Conservation (phyloP, 169 alveolate species). For the Eimeria tenella region DNA sequence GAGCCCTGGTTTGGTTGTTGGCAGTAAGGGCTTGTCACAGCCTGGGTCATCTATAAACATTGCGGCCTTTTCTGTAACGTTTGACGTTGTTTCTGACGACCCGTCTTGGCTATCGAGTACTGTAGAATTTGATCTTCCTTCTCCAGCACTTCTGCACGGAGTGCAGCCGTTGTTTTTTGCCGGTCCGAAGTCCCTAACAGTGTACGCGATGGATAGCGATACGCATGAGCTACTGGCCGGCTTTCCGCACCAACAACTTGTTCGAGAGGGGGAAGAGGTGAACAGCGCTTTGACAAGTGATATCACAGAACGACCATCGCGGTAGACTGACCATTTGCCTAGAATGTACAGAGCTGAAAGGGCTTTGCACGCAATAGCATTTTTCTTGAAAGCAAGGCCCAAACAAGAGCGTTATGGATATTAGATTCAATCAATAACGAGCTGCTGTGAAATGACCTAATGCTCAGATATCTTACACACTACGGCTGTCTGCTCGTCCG, state of each 20-base stretch:
- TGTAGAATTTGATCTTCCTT: constrained; percentile 51
- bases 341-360: no score
- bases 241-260: constrained; percentile 62
- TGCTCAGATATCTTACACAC: constrained; percentile 48
- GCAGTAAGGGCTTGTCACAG: constrained; percentile 54
- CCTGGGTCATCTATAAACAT: constrained; percentile 9
- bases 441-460: not conserved
- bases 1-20: constrained; percentile 68
- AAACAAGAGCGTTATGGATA: no score
- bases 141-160: constrained; percentile 52
- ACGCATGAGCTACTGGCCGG: not conserved
- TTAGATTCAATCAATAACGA: no score
- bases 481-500: constrained; percentile 56
- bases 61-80: constrained; percentile 37
- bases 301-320: no score
- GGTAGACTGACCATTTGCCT: no score
- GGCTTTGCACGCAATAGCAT: no score
- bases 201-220: constrained; percentile 59
- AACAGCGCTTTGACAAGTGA: not conserved
- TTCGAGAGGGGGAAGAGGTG: constrained; percentile 63
- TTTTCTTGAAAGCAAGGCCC: no score
- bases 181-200: constrained; percentile 37
- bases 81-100: constrained; percentile 59
- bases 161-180: not conserved
- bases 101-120: constrained; percentile 38